Conservation (phyloP, 2,329 filamentous ascomycete genomes). For the Phaeosphaeriaceae sp. region DNA sequence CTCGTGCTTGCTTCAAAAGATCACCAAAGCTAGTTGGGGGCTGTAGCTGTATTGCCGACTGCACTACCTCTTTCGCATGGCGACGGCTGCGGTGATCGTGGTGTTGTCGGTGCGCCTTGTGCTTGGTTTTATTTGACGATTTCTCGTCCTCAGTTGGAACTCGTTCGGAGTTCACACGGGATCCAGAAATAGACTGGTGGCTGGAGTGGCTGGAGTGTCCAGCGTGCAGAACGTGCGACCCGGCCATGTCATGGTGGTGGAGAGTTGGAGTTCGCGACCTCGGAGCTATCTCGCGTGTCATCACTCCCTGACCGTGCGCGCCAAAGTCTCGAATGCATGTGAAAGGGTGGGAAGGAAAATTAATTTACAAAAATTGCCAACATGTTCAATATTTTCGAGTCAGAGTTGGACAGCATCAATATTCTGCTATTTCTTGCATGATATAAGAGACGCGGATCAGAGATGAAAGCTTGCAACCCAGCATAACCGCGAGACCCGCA, state of each 20-base stretch:
- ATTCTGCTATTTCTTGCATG: no score
- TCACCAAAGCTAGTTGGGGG: constrained; percentile 54
- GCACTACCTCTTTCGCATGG: constrained; percentile 51
- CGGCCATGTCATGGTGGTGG: constrained; percentile 33
- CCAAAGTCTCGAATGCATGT: no score
- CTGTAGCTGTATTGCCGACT: constrained; percentile 53
- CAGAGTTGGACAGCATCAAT: no score
- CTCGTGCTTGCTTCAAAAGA: constrained; percentile 47
- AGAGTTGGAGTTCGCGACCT: constrained; percentile 8
- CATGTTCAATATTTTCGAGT: no score
- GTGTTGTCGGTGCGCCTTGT: constrained; percentile 38
- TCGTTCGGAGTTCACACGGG: constrained; percentile 36
- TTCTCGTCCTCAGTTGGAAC: constrained; percentile 27
- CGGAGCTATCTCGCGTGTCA: constrained; percentile 13
- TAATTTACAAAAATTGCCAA: no score
- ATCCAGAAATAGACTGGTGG: constrained; percentile 26
- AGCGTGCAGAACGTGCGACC: constrained; percentile 24
- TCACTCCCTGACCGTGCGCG: constrained; percentile 5
- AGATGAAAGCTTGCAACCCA: no score
- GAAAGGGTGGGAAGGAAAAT: no score
- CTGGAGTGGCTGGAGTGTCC: constrained; percentile 23
- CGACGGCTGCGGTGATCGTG: constrained; percentile 35
- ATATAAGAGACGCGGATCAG: no score
- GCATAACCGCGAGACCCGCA: no score
- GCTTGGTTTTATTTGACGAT: constrained; percentile 30